A percentile compares a stretch with the other conserved stretches of the same genome.
Conservation (phyloP, 2,329 filamentous ascomycete species). For the Lachnellula occidentalis region DNA sequence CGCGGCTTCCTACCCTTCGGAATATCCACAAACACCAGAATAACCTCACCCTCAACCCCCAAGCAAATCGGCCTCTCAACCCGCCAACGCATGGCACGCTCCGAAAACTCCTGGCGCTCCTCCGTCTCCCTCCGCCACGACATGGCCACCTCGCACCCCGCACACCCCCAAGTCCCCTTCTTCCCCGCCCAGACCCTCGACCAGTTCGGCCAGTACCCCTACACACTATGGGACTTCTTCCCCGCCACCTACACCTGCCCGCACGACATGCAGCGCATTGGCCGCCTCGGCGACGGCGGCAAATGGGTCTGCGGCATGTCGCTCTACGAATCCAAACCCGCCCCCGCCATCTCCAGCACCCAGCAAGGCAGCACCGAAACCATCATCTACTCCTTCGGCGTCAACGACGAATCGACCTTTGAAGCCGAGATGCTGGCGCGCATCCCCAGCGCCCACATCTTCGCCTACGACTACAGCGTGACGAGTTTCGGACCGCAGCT, state of each 20-base stretch:
- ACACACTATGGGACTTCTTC: conserved; percentile 37
- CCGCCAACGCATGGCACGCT: conserved; percentile 21
- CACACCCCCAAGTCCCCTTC: conserved; percentile 19
- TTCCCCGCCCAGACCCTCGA: conserved; percentile 21
- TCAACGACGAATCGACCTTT: conserved; percentile 35
- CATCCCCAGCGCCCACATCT: conserved; percentile 33
- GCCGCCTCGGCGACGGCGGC: conserved; percentile 37
- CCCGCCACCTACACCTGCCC: conserved; percentile 37
- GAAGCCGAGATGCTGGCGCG: conserved; percentile 36
- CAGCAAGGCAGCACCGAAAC: conserved; percentile 5
- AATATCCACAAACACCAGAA: neutral
- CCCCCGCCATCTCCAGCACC: conserved; percentile 12
- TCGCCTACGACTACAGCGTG: conserved; percentile 37
- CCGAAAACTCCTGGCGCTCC: conserved; percentile 20
- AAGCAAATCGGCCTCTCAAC: conserved; percentile 11
- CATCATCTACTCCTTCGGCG: conserved; percentile 37
- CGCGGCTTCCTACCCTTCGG: conserved; percentile 2
- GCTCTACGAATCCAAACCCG: conserved; percentile 28
- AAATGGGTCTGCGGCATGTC: conserved; percentile 40
- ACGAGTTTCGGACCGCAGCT: conserved; percentile 29
- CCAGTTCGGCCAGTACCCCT: conserved; percentile 27
- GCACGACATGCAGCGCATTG: conserved; percentile 36
- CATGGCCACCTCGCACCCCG: conserved; percentile 19
- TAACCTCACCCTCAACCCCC: neutral
- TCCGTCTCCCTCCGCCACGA: conserved; percentile 21